These are phyloP conservation scores for Linnemannia hyalina DNA, from an alignment of 192 early-diverging fungal genomes.

Conservation along the genomic window DNA sequence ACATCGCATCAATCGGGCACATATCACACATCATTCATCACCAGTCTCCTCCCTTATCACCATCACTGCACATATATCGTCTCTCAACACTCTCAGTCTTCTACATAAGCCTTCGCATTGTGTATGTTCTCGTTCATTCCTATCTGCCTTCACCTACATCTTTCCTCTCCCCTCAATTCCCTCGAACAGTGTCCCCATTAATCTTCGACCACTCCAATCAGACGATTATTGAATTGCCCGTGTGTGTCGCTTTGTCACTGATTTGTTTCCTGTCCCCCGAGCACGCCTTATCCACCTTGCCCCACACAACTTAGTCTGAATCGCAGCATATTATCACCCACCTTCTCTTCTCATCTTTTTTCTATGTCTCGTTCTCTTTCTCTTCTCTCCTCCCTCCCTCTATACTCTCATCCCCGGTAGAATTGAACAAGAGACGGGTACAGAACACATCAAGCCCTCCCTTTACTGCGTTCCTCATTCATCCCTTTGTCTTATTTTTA, in stretches of 20 bases:
- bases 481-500: constrained; percentile 2
- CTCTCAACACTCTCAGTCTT: background rate
- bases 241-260: background rate
- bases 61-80: background rate
- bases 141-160: background rate
- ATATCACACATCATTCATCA: background rate
- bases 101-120: background rate
- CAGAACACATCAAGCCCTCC: background rate
- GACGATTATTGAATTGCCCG: background rate
- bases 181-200: background rate
- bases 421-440: background rate
- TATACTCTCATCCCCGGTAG: background rate
- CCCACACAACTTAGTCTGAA: background rate
- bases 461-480: background rate
- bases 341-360: background rate
- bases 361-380: background rate
- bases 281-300: constrained; percentile 4
- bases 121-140: background rate
- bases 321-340: background rate
- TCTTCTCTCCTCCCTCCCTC: constrained; percentile 8
- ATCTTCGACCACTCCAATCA: constrained; percentile 1
- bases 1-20: background rate
- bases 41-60: background rate
- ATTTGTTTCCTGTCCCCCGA: background rate
- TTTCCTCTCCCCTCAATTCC: background rate